Evolutionary conservation across 2,329 filamentous ascomycete genomes (phyloP), one percentile per base, ranked within the genome.

Genomic region (Exophiala bonariae): DNA sequence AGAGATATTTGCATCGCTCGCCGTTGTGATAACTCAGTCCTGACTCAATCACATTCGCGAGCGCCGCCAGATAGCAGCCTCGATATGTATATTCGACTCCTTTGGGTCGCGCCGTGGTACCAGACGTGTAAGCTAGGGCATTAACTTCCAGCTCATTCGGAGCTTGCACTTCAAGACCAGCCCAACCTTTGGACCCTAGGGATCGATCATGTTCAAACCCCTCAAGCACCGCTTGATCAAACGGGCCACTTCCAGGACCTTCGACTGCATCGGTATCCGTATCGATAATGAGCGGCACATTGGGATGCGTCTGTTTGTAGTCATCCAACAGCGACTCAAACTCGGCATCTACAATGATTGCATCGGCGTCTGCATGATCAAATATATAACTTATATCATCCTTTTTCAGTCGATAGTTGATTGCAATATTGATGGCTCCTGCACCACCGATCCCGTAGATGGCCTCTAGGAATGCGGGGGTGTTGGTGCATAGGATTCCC

Each of bases 351-450:
- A 87, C 89, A 47, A 99, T 84, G 55, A 99, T 89, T 42, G 81
- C 75, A 61, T 99, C 92, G 0, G 88, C 91, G 47, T 95, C 88
- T 5, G 86, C 82, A 70, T 91, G 92, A 32, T 85, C 81, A 61
- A 99, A 89, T 51, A 97, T 95, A 67, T 97, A 99, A 16, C 80
- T 75, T 49, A 99, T 85, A 61, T 99, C 93, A 52, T 91, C 88
- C 28, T 80, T 74, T 65, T 93, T 93, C 36, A 96, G 72, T 2
- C 85, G 74, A 59, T 87, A 87, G 57, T 89, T 89, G 36, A 85
- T 81, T 3, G 76, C 77, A 43, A 96, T 86, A 52, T 90, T 82
- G 18, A 95, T 80, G 6, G 78, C 87, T 1, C 89, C 89, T 0
- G 87, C 87, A 1, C 87, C 91, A 1, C 84, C 85, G 58, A 96